These are phyloP conservation scores for Teratosphaeria epicoccoides DNA, from an alignment of 2,329 filamentous ascomycete species.

Conservation along the genomic window DNA sequence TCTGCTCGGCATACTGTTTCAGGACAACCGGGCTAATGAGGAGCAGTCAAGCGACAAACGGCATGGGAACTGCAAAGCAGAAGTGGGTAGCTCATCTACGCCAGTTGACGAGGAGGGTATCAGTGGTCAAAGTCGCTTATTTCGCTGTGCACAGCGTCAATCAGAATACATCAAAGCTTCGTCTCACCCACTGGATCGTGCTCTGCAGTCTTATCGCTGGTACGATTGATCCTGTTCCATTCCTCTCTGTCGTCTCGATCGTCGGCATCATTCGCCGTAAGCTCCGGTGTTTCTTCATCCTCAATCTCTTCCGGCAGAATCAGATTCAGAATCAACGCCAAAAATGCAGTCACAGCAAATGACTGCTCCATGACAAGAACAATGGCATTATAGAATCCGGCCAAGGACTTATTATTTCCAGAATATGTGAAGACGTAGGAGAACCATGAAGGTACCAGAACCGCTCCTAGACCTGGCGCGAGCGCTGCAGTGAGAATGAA, in stretches of 20 bases:
- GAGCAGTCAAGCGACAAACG: too few species aligned
- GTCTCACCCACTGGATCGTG: not conserved
- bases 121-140: too few species aligned
- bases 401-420: slow-evolving; percentile 55
- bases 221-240: slow-evolving; percentile 27
- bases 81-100: too few species aligned
- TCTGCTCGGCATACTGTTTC: not conserved
- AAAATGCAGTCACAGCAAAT: slow-evolving; percentile 62
- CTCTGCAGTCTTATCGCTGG: not conserved
- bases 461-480: slow-evolving; percentile 55
- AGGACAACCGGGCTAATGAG: not conserved
- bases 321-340: slow-evolving; percentile 65
- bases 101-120: too few species aligned
- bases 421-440: slow-evolving; percentile 59
- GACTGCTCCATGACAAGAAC: slow-evolving; percentile 44
- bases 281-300: slow-evolving; percentile 41
- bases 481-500: slow-evolving; percentile 72
- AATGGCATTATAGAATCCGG: slow-evolving; percentile 63
- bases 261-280: slow-evolving; percentile 33
- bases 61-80: too few species aligned
- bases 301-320: slow-evolving; percentile 65
- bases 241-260: slow-evolving; percentile 30
- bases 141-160: too few species aligned
- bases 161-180: not conserved
- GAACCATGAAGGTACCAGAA: slow-evolving; percentile 33